Percentiles rank a stretch among this genome's conserved stretches.
Evolutionary conservation across 345 rosid species (phyloP).

Genomic region (Populus deltoides): DNA sequence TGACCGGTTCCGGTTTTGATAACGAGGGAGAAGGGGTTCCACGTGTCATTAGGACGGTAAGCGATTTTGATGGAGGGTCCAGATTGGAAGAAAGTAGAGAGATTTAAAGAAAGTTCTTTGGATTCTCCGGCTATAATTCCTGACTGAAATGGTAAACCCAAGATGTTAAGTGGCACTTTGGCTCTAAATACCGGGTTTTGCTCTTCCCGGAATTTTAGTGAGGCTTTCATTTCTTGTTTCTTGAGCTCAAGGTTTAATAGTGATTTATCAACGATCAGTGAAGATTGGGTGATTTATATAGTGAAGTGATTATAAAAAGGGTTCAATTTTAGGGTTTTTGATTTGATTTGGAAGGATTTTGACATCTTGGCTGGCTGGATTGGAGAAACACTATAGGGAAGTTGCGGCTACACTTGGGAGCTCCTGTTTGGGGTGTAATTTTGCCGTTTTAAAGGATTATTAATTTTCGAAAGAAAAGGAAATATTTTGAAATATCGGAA

Average conservation of each 20-base stretch:
- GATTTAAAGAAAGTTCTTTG: slow-evolving; percentile 72
- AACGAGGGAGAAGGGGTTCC: slow-evolving; percentile 81
- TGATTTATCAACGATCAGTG: not conserved
- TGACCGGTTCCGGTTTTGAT: slow-evolving; percentile 84
- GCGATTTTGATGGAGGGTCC: slow-evolving; percentile 79
- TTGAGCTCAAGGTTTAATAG: not conserved
- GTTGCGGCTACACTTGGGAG: too few relatives aligned
- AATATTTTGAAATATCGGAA: too few relatives aligned
- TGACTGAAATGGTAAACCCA: slow-evolving; percentile 86
- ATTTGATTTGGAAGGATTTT: not conserved
- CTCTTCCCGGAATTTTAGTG: slow-evolving; percentile 88
- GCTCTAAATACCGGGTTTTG: slow-evolving; percentile 77
- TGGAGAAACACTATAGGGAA: not conserved
- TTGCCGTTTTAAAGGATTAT: too few relatives aligned
- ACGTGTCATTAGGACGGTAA: slow-evolving; percentile 87
- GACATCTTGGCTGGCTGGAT: not conserved
- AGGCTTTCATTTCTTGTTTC: slow-evolving; percentile 62
- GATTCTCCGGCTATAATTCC: slow-evolving; percentile 89
- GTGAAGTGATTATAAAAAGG: not conserved
- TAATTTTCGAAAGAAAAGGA: too few relatives aligned
- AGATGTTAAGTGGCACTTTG: slow-evolving; percentile 69
- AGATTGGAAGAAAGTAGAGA: slow-evolving; percentile 74
- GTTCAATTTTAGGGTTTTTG: too few relatives aligned
- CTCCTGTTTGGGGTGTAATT: too few relatives aligned
- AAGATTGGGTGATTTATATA: not conserved